These are phyloP conservation scores for Aulographum hederae DNA, from an alignment of 2,329 filamentous ascomycete genomes.

Conservation along the genomic window DNA sequence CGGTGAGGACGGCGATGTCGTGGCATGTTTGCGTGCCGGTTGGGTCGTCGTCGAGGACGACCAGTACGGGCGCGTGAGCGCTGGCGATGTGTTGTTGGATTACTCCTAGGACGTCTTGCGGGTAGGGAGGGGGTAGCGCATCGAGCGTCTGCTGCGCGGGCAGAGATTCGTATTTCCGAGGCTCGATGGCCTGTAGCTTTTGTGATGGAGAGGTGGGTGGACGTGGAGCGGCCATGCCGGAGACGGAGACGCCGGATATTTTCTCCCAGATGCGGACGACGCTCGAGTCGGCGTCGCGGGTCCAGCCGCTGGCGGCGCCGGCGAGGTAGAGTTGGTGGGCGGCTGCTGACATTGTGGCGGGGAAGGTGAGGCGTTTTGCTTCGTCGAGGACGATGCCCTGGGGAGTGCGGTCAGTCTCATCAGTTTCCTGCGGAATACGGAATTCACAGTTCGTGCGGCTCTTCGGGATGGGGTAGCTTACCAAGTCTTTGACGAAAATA, in stretches of 20 bases:
- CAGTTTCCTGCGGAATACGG: not conserved
- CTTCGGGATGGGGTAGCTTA: too few species aligned
- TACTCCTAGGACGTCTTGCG: not conserved
- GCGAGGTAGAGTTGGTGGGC: conserved; percentile 49
- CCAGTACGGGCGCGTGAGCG: conserved; percentile 9
- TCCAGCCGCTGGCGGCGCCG: conserved; percentile 38
- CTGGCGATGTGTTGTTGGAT: not conserved
- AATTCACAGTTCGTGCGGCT: too few species aligned
- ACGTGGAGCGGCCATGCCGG: too few species aligned
- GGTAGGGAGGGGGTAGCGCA: conserved; percentile 4
- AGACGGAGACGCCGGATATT: too few species aligned
- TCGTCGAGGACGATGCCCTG: not conserved
- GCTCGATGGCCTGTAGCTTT: too few species aligned
- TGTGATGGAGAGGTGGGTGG: too few species aligned
- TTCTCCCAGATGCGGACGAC: conserved; percentile 41
- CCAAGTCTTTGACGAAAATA: conserved; percentile 29
- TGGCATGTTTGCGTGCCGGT: conserved; percentile 46
- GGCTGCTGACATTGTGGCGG: conserved; percentile 39
- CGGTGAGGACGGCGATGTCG: conserved; percentile 34
- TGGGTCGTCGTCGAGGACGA: conserved; percentile 35
- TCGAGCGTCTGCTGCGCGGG: not conserved
- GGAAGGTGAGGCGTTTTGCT: conserved; percentile 22
- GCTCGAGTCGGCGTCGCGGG: conserved; percentile 34
- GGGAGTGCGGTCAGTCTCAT: not conserved
- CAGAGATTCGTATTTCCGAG: not conserved